These are phyloP conservation scores for Carex scoparia DNA, from an alignment of 176 grass and related monocot species.

Conservation along the genomic window DNA sequence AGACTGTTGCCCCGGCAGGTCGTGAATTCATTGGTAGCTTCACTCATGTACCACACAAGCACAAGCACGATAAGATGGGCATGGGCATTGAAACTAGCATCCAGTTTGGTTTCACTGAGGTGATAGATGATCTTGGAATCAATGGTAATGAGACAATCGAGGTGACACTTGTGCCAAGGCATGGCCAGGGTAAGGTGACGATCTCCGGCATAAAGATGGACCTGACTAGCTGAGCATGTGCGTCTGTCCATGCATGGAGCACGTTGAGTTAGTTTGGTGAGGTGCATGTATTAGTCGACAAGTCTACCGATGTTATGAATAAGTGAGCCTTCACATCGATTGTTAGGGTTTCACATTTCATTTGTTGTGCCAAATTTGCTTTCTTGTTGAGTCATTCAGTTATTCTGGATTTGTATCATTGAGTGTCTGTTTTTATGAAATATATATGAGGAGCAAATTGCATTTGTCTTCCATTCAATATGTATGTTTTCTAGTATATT, in stretches of 20 bases:
- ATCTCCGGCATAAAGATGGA: background rate
- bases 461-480: background rate
- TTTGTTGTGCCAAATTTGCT: background rate
- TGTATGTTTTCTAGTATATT: background rate
- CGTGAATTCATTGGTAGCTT: background rate
- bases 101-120: background rate
- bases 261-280: background rate
- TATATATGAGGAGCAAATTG: background rate
- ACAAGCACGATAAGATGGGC: background rate
- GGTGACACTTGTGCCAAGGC: background rate
- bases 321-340: background rate
- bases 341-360: slow-evolving; percentile 1
- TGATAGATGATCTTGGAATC: background rate
- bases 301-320: background rate
- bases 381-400: background rate
- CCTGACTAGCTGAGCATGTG: background rate
- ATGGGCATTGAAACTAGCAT: background rate
- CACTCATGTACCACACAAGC: background rate
- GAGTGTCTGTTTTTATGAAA: background rate
- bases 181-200: background rate
- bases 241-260: background rate
- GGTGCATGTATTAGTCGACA: background rate
- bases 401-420: background rate
- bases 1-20: background rate
- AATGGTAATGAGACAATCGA: background rate